phyloP scores from a whole-genome alignment of 306 rosid species.

The Quercus aquifolioides region DNA sequence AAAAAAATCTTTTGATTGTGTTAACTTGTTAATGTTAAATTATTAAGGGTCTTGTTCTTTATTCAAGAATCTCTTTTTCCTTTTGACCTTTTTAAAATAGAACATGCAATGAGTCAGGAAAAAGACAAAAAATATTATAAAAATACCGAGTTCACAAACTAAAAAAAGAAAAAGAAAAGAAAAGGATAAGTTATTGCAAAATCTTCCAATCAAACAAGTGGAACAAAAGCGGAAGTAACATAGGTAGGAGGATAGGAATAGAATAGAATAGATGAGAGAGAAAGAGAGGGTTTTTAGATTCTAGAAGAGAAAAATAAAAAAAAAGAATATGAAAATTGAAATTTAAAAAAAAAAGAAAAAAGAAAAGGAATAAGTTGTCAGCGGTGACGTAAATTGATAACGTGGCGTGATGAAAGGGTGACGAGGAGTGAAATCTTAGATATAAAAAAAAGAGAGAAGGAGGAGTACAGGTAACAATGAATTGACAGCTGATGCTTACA shows the following conservation, averaged over 20 bases:
- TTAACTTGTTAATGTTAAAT: too few species aligned
- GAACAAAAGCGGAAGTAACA: background rate
- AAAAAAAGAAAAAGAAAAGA: too few species aligned
- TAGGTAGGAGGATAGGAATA: background rate
- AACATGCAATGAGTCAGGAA: too few species aligned
- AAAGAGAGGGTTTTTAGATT: background rate
- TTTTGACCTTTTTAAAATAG: too few species aligned
- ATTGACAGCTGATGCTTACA: constrained; percentile 4
- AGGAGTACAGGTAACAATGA: background rate
- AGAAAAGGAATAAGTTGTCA: background rate
- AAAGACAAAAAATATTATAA: too few species aligned
- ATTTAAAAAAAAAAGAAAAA: background rate
- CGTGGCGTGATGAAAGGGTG: constrained; percentile 6
- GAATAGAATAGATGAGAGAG: background rate
- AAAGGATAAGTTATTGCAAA: background rate
- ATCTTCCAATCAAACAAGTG: background rate
- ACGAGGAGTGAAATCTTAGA: background rate
- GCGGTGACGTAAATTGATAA: background rate
- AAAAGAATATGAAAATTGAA: background rate
- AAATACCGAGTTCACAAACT: too few species aligned
- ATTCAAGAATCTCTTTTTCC: too few species aligned
- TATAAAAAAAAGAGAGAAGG: too few species aligned
- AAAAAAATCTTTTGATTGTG: too few species aligned
- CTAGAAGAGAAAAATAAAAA: background rate
- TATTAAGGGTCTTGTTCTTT: too few species aligned